Evolutionary conservation across 495 filamentous ascomycete species (phyloP), one percentile per base, ranked within the genome.

Genomic region (Emericellopsis terricola): DNA sequence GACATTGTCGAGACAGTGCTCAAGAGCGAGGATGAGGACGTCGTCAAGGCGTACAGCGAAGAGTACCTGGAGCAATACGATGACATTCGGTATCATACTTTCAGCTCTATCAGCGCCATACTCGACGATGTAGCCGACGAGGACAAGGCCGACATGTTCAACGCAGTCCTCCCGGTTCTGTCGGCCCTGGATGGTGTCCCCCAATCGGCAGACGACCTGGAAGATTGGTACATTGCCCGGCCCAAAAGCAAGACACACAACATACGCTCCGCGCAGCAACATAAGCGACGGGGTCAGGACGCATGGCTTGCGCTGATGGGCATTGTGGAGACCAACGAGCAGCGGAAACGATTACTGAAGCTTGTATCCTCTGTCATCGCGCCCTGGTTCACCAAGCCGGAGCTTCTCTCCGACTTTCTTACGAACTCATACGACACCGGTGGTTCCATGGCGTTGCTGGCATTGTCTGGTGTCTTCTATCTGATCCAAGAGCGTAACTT

Each of bases 321-420:
- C n/a, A 51, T 74, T 38, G 64, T 65, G 33, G 57, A 86, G 48
- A 57, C 59, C 45, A 66, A 65, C 30, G 65, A 72, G n/a, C 78
- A 89, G 41, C 75, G 79, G 33, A 99, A 96, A 52, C 57, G 63
- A 21, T 57, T 92, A 1, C 59, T 99, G 18, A 64, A 71, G 13
- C 62, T 74, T 33, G 78, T 92, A 63, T 65, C 80, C 3, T 61
- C 64, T 39, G 70, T 64, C 14, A 85, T 96, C 34, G 76, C 78
- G 31, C 86, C 89, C 1, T 87, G 80, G 78, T 93, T 96, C 55
- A 67, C 55, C 21, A 75, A 79, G 23, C 73, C 79, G 4, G 84
- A 94, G 46, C 62, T 87, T 6, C 65, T 99, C n/a, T 86, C 94
- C 76, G 91, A 99, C 59, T 96, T 96, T 55, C 57, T 99, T 24